Evolutionary conservation across 1,284 basidiomycete genomes (phyloP).

Genomic region (Anthracocystis panici-leucophaei): DNA sequence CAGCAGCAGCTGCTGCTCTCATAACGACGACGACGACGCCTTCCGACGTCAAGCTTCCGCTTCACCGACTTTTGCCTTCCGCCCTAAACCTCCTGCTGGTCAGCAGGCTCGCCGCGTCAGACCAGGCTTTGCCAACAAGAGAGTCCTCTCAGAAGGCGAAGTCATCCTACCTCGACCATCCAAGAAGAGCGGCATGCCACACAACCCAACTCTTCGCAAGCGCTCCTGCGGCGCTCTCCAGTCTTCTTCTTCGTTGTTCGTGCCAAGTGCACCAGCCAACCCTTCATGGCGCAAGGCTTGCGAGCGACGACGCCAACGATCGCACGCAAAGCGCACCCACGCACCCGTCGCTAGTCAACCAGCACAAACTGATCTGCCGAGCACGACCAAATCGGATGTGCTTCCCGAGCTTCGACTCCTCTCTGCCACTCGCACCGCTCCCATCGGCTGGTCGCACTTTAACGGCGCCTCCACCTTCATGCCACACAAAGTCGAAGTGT

Average conservation of each 20-base stretch:
- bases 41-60: neutral
- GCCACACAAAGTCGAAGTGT: slow-evolving; percentile 12
- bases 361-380: neutral
- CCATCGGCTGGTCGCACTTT: slow-evolving; percentile 34
- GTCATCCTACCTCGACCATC: slow-evolving; percentile 9
- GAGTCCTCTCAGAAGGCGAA: slow-evolving; percentile 32
- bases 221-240: neutral
- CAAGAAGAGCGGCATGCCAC: slow-evolving; percentile 13
- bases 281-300: slow-evolving; percentile 27
- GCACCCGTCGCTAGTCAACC: neutral
- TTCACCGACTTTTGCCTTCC: neutral
- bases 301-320: slow-evolving; percentile 12
- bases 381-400: neutral
- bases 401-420: slow-evolving; percentile 50
- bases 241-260: neutral
- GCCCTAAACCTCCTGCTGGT: neutral
- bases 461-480: neutral
- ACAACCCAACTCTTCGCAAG: slow-evolving; percentile 5
- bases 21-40: neutral
- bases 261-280: neutral
- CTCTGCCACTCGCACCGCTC: slow-evolving; percentile 46
- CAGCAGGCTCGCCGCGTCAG: neutral
- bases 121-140: slow-evolving; percentile 9
- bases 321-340: neutral
- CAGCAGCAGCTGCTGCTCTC: slow-evolving; percentile 7